Evolutionary conservation across 257 asterid species (phyloP).

Genomic region (Primulina tabacum): DNA sequence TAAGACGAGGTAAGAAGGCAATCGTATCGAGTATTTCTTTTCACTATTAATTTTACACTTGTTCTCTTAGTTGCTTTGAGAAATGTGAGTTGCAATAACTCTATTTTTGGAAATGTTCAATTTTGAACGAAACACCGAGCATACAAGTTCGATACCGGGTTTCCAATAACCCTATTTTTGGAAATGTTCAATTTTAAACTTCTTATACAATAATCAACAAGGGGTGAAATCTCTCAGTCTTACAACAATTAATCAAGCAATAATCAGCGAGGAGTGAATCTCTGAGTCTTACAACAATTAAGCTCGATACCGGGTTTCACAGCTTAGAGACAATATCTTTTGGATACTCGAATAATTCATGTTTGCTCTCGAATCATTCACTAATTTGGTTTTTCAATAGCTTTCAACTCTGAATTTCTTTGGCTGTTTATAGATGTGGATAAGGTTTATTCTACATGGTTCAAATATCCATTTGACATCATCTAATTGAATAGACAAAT

Average conservation of each 20-base stretch:
- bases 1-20: slow-evolving; percentile 62
- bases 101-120: not conserved
- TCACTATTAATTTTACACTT: not conserved
- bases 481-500: not conserved
- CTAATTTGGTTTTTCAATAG: not conserved
- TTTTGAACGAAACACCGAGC: not conserved
- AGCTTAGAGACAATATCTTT: not conserved
- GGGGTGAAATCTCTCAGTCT: not conserved
- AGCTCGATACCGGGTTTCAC: not conserved
- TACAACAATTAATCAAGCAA: too few relatives aligned
- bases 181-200: not conserved
- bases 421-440: not conserved
- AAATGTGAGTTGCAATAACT: not conserved
- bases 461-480: not conserved
- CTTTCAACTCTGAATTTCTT: not conserved
- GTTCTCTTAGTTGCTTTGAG: not conserved
- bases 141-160: too few relatives aligned
- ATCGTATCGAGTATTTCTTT: not conserved
- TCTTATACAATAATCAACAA: not conserved
- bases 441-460: not conserved
- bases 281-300: not conserved
- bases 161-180: too few relatives aligned
- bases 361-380: not conserved
- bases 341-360: not conserved
- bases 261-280: too few relatives aligned